Evolutionary conservation across 2,329 filamentous ascomycete genomes (phyloP).

Genomic region (Ascochyta fabae): DNA sequence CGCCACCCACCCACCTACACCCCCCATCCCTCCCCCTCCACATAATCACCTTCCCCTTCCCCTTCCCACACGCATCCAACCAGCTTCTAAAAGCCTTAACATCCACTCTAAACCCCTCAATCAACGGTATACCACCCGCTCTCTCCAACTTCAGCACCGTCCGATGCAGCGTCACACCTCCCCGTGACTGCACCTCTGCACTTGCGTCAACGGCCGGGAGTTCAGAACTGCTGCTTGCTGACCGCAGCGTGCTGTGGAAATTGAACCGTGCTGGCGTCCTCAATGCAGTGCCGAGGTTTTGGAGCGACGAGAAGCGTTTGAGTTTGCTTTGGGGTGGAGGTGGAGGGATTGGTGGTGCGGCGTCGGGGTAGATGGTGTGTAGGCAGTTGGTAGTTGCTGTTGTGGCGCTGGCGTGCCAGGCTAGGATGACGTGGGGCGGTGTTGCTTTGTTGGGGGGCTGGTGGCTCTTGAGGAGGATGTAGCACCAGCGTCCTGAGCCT

Average conservation of each 20-base stretch:
- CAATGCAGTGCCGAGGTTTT: constrained; percentile 5
- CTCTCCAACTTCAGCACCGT: constrained; percentile 27
- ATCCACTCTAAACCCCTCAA: constrained; percentile 33
- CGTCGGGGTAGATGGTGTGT: constrained; percentile 16
- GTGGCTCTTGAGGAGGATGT: constrained; percentile 20
- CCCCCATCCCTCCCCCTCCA: constrained; percentile 35
- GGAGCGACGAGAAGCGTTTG: constrained; percentile 16
- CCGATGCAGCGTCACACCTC: constrained; percentile 19
- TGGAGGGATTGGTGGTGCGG: neutral
- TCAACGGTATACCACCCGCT: constrained; percentile 27
- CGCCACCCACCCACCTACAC: too few species aligned
- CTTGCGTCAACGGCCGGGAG: constrained; percentile 1
- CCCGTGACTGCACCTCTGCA: neutral
- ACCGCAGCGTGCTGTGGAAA: constrained; percentile 10
- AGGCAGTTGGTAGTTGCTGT: constrained; percentile 19
- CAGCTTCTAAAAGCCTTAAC: constrained; percentile 20
- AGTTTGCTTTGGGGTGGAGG: neutral
- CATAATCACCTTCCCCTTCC: constrained; percentile 34
- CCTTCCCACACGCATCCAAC: constrained; percentile 32
- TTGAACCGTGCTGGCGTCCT: neutral
- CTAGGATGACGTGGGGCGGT: constrained; percentile 20
- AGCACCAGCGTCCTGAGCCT: constrained; percentile 27
- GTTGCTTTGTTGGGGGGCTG: neutral
- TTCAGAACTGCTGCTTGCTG: constrained; percentile 11
- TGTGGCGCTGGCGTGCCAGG: constrained; percentile 18